These are phyloP conservation scores for Pinus tabuliformis DNA, from an alignment of 75 land plant genomes.

Conservation along the genomic window DNA sequence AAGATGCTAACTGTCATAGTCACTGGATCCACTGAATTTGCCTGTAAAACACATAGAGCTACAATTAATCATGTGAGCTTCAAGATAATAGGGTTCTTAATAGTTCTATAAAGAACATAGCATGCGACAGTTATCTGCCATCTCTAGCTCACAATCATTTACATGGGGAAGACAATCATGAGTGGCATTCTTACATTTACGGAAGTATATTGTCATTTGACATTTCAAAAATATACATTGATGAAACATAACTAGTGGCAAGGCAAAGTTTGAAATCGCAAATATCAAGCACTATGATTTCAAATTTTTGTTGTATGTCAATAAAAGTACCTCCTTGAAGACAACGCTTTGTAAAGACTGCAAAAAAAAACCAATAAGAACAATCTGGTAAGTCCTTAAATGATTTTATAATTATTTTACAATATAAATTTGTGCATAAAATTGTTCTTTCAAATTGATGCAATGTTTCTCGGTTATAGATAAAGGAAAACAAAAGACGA, in stretches of 20 bases:
- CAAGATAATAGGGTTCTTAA: background rate
- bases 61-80: background rate
- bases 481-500: no score
- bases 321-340: slow-evolving; percentile 63
- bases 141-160: background rate
- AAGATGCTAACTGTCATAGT: slow-evolving; percentile 67
- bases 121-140: background rate
- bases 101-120: background rate
- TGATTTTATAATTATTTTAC: background rate
- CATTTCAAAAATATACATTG: background rate
- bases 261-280: background rate
- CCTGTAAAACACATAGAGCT: slow-evolving; percentile 24
- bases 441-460: no score
- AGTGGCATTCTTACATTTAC: background rate
- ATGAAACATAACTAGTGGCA: background rate
- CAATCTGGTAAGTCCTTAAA: background rate
- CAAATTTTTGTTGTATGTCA: background rate
- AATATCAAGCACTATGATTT: background rate
- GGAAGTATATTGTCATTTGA: background rate
- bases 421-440: no score
- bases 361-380: slow-evolving; percentile 16
- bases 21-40: slow-evolving; percentile 85
- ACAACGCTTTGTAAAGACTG: slow-evolving; percentile 90
- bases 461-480: no score
- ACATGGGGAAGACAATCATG: background rate